These are phyloP conservation scores for Chlorella ohadii DNA, from an alignment of 139 green algal genomes.

Conservation along the genomic window DNA sequence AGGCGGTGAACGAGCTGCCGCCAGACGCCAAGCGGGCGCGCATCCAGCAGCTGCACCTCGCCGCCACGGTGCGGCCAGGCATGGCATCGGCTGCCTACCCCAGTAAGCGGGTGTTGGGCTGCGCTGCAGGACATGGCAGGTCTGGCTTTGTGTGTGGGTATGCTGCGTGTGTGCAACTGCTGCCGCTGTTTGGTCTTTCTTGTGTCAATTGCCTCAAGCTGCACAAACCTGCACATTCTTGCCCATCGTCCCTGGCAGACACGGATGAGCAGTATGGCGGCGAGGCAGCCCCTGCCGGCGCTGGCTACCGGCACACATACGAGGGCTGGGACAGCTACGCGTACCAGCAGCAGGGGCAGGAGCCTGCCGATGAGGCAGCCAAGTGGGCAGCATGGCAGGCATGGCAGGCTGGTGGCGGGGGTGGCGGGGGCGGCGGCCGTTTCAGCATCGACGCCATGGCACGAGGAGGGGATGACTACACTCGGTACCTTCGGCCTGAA, in stretches of 20 bases:
- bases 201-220: too few species aligned
- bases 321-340: constrained; percentile 35
- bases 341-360: constrained; percentile 5
- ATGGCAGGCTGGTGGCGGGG: not conserved
- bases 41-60: constrained; percentile 46
- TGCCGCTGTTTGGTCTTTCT: too few species aligned
- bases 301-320: constrained; percentile 11
- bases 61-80: constrained; percentile 16
- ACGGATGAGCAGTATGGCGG: constrained; percentile 37
- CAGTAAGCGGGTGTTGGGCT: not conserved
- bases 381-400: constrained; percentile 13
- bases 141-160: too few species aligned
- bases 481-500: constrained; percentile 19
- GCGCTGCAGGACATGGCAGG: too few species aligned
- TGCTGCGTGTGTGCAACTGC: too few species aligned
- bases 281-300: not conserved
- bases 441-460: not conserved
- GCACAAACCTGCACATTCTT: too few species aligned
- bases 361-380: not conserved
- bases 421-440: not conserved
- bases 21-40: constrained; percentile 30
- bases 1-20: constrained; percentile 27
- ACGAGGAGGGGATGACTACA: not conserved
- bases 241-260: constrained; percentile 1
- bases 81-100: constrained; percentile 38